phyloP scores from a whole-genome alignment of 179 eudicot species.

The Silene vulgaris region DNA sequence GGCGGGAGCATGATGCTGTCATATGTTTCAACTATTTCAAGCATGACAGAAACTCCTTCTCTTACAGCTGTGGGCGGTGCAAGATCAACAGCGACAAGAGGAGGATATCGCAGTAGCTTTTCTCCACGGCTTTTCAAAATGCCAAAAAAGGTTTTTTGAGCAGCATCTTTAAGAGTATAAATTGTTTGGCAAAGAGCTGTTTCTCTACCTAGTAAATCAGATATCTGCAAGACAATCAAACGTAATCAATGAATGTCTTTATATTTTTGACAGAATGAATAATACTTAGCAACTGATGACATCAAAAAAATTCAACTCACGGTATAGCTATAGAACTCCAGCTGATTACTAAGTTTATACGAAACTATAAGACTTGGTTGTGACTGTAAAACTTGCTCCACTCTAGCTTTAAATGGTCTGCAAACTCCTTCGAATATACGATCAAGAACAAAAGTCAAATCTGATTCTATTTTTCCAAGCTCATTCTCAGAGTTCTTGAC shows the following conservation, averaged over 20 bases:
- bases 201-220: conserved; percentile 86
- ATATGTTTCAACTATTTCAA: conserved; percentile 78
- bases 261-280: background rate
- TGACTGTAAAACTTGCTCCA: conserved; percentile 97
- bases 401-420: conserved; percentile 95
- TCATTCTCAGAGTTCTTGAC: conserved; percentile 51
- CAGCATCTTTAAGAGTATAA: conserved; percentile 88
- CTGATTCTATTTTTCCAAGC: conserved; percentile 57
- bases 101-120: conserved; percentile 87
- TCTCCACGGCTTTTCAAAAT: conserved; percentile 88
- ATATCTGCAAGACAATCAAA: conserved; percentile 45
- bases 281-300: conserved; percentile 1
- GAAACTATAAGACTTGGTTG: conserved; percentile 88
- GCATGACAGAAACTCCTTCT: conserved; percentile 85
- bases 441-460: conserved; percentile 91
- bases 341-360: conserved; percentile 81
- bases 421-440: conserved; percentile 99
- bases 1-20: conserved; percentile 91
- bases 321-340: conserved; percentile 86
- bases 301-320: conserved; percentile 42
- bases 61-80: conserved; percentile 87
- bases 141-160: conserved; percentile 90
- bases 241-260: background rate
- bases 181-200: conserved; percentile 86
- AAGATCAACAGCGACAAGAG: conserved; percentile 88